Conservation (phyloP, 306 rosid species). For the Citrullus mucosospermus region DNA sequence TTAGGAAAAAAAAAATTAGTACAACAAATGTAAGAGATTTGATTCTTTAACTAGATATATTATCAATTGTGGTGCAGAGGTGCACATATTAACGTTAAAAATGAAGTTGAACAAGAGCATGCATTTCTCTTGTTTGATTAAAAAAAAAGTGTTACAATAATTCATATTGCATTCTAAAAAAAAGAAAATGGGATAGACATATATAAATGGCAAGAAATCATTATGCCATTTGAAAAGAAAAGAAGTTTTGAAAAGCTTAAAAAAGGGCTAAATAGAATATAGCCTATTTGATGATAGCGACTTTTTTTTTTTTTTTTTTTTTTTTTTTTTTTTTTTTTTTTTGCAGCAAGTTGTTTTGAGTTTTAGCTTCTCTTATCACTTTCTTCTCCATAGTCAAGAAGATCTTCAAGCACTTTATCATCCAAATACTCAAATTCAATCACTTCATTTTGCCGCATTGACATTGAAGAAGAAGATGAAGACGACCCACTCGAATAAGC, state of each 20-base stretch:
- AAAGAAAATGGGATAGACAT: not conserved
- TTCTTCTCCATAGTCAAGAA: constrained; percentile 49
- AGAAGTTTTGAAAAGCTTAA: not conserved
- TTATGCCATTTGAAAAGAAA: not conserved
- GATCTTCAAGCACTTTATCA: constrained; percentile 68
- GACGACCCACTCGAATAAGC: constrained; percentile 4
- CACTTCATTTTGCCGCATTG: constrained; percentile 33
- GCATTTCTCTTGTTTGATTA: too few species aligned
- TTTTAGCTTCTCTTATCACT: constrained; percentile 13
- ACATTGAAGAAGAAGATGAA: constrained; percentile 19
- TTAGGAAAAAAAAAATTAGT: too few species aligned
- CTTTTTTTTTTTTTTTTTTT: not conserved
- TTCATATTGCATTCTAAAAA: not conserved
- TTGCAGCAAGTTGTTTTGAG: not conserved
- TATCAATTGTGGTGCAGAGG: too few species aligned
- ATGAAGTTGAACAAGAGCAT: too few species aligned
- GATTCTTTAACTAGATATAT: too few species aligned
- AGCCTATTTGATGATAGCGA: not conserved
- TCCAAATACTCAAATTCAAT: constrained; percentile 71
- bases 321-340: not conserved
- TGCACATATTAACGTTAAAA: too few species aligned
- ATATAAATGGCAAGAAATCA: not conserved
- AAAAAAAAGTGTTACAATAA: not conserved
- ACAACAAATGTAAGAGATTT: too few species aligned
- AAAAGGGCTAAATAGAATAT: not conserved